A percentile compares a stretch with the other conserved stretches of the same genome.
Evolutionary conservation across 768 basidiomycete species (phyloP).

Genomic region (Amanita pseudoporphyria): DNA sequence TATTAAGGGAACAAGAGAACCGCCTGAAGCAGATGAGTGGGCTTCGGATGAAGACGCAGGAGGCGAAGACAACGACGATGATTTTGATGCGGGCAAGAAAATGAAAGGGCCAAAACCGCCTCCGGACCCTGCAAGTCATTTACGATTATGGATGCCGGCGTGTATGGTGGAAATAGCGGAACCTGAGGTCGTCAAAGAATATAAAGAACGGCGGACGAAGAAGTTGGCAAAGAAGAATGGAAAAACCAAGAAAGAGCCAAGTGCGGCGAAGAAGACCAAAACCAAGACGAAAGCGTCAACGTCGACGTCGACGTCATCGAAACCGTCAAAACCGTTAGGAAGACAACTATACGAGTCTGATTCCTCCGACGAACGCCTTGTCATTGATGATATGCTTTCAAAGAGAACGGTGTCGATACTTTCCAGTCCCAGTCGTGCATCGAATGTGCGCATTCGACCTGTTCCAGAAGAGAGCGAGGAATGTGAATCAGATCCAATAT

Average conservation of each 20-base stretch:
- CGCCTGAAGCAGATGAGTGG: slow-evolving; percentile 41
- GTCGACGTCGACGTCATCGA: too few relatives aligned
- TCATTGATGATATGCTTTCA: background rate
- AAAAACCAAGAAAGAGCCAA: slow-evolving; percentile 23
- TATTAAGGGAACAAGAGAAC: too few relatives aligned
- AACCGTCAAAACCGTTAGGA: background rate
- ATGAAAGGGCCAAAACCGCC: slow-evolving; percentile 22
- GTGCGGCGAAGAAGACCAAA: slow-evolving; percentile 11
- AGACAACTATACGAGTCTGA: background rate
- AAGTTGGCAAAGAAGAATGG: slow-evolving; percentile 45
- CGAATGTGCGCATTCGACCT: background rate
- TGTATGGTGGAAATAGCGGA: too few relatives aligned
- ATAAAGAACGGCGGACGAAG: slow-evolving; percentile 36
- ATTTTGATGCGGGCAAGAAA: slow-evolving; percentile 18
- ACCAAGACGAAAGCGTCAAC: too few relatives aligned
- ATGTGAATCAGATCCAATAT: background rate
- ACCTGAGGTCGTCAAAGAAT: slow-evolving; percentile 54
- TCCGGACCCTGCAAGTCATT: slow-evolving; percentile 42
- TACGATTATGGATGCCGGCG: too few relatives aligned
- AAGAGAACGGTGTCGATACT: background rate
- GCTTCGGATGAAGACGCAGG: slow-evolving; percentile 36
- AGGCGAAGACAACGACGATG: slow-evolving; percentile 25
- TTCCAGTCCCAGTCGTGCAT: background rate
- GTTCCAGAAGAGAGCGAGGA: background rate
- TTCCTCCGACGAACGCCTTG: background rate